These are phyloP conservation scores for Closterium sp. DNA, from an alignment of 139 green algal genomes.

Conservation along the genomic window DNA sequence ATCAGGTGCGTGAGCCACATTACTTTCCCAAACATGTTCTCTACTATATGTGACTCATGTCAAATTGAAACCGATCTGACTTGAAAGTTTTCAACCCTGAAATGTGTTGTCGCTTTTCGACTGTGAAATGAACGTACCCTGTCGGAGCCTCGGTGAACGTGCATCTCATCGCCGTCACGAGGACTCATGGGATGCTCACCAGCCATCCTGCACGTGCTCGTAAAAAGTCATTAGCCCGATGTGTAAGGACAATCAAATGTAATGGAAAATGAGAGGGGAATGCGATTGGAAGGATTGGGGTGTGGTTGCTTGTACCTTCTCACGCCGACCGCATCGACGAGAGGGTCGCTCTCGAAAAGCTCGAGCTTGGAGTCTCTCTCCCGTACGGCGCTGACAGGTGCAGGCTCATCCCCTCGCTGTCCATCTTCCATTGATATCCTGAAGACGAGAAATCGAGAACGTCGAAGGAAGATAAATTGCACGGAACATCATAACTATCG, in stretches of 20 bases:
- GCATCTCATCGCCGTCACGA: constrained; percentile 34
- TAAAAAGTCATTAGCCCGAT: neutral
- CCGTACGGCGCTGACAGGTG: neutral
- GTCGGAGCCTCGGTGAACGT: constrained; percentile 8
- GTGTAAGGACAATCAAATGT: neutral
- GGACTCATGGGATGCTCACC: constrained; percentile 17
- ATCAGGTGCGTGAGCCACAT: neutral
- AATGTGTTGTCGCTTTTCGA: neutral
- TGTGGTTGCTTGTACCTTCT: constrained; percentile 15
- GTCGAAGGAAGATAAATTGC: neutral
- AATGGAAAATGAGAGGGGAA: neutral
- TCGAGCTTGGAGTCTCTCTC: constrained; percentile 44
- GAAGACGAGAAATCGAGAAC: neutral
- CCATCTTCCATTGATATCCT: neutral
- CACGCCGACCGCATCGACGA: constrained; percentile 42
- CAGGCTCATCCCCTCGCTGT: neutral
- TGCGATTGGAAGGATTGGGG: neutral
- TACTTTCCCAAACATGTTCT: neutral
- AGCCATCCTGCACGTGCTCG: constrained; percentile 11
- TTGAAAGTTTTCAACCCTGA: neutral
- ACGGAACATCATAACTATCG: neutral
- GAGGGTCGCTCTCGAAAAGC: constrained; percentile 45
- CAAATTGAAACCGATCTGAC: neutral
- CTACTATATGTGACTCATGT: neutral
- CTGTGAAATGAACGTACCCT: neutral